Evolutionary conservation across 257 asterid genomes (phyloP), one percentile per base, ranked within the genome.

Genomic region (Solanum chilense): DNA sequence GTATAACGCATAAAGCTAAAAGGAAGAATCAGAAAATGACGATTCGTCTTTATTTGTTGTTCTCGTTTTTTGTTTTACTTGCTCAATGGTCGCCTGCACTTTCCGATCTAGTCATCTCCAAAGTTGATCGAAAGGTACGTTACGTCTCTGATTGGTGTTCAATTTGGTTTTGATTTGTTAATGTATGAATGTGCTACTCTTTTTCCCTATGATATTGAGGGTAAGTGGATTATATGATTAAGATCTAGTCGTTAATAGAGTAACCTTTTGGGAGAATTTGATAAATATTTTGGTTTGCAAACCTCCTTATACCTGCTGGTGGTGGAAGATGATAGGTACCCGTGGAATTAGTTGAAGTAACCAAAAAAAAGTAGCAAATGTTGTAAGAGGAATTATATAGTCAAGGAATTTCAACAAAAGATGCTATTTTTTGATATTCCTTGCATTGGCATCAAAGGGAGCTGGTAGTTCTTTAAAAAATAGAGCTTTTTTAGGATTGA

Each of bases 71-170:
- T 11, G 66, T 78, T 47, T 45, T 81, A 81, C 6, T 47, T 12
- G 69, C 45, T 9, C 85, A 81, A 16, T 18, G 66, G 84, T 87
- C 95, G 14, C 90, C 92, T 56, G 97, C 76, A 14, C 82, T 89
- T 58, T 94, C 98, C 90, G 97, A 94, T 94, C 98, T 97, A 20
- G 86, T 94, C 82, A 92, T 97, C 87, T 90, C 97, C 91, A 93
- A 93, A 91, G 91, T 92, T 89, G 99, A 97, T 93, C 98, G 99
- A 69, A 90, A 91, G 95, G 99, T 97, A 90, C 12, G 41, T 60
- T 29, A 68, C 39, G 25, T 45, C 15, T 77, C n/a, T 14, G n/a
- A 14, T 77, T 76, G 21, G 8, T 74, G 33, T 41, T 69, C 10
- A 27, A 58, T n/a, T 15, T 37, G 68, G 39, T 83, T 52, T 37